These are phyloP conservation scores for Colletotrichum sp. DNA, from an alignment of 2,329 filamentous ascomycete genomes.

Conservation along the genomic window DNA sequence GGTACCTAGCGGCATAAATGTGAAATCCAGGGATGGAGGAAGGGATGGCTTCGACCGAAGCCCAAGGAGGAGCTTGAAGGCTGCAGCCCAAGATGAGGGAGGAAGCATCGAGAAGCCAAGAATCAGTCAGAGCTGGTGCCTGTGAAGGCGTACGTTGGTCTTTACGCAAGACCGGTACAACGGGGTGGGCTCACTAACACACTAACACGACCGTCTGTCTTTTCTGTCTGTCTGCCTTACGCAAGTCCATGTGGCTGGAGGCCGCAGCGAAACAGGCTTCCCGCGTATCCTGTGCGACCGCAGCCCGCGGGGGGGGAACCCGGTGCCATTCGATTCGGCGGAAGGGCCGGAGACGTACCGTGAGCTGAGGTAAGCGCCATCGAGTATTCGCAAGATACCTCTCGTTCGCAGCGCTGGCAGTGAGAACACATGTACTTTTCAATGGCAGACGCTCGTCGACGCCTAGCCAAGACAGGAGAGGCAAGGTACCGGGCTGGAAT, in stretches of 20 bases:
- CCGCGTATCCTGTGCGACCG: background rate
- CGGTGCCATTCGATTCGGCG: background rate
- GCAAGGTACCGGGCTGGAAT: background rate
- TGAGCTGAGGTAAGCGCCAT: background rate
- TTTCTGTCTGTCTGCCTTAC: conserved; percentile 27
- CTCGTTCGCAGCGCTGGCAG: background rate
- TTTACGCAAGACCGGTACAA: background rate
- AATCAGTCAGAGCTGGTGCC: background rate
- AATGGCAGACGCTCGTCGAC: background rate
- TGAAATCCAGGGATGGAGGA: background rate
- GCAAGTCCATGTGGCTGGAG: conserved; percentile 39
- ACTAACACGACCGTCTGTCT: background rate
- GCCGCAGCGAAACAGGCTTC: background rate
- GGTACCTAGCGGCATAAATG: background rate
- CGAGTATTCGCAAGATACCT: background rate
- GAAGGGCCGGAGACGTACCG: background rate
- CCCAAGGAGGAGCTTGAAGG: background rate
- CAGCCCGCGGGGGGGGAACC: background rate
- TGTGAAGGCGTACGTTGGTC: background rate
- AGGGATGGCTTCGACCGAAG: background rate
- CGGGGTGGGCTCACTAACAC: background rate
- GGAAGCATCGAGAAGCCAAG: background rate
- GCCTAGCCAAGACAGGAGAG: background rate
- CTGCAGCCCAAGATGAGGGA: background rate
- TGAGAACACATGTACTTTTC: background rate